Percentiles rank a stretch among this genome's conserved stretches.
phyloP scores from a whole-genome alignment of 108 stramenopile species.

The Phaeodactylum tricornutum region DNA sequence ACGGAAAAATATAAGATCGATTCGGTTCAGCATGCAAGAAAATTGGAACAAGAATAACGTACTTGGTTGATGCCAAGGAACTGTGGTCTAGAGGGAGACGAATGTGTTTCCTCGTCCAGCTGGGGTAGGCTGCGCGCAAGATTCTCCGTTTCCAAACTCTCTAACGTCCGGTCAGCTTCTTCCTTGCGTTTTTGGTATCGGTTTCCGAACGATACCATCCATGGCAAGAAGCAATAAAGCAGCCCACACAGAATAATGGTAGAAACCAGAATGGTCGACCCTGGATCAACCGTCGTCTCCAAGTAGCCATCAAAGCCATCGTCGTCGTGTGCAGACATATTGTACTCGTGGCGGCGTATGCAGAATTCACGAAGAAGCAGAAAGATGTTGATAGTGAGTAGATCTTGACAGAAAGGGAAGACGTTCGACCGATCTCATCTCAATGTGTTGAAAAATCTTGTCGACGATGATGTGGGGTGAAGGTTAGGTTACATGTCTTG shows the following conservation, averaged over 20 bases:
- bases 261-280: not conserved
- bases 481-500: too few relatives aligned
- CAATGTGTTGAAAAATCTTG: not conserved
- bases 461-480: not conserved
- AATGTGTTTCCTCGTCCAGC: not conserved
- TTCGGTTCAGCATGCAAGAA: too few relatives aligned
- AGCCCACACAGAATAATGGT: not conserved
- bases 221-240: not conserved
- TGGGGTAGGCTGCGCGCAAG: not conserved
- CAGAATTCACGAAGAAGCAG: too few relatives aligned
- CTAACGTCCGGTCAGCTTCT: not conserved
- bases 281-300: slow-evolving; percentile 5
- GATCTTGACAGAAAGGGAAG: too few relatives aligned
- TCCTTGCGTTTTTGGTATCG: not conserved
- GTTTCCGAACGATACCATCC: not conserved
- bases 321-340: too few relatives aligned
- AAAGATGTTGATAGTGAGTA: too few relatives aligned
- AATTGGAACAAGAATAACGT: too few relatives aligned
- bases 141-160: not conserved
- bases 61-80: too few relatives aligned
- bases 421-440: too few relatives aligned
- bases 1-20: too few relatives aligned
- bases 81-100: not conserved
- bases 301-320: slow-evolving; percentile 9
- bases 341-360: too few relatives aligned